These are phyloP conservation scores for Arabidopsis suecica DNA, from an alignment of 345 rosid genomes.

Conservation along the genomic window DNA sequence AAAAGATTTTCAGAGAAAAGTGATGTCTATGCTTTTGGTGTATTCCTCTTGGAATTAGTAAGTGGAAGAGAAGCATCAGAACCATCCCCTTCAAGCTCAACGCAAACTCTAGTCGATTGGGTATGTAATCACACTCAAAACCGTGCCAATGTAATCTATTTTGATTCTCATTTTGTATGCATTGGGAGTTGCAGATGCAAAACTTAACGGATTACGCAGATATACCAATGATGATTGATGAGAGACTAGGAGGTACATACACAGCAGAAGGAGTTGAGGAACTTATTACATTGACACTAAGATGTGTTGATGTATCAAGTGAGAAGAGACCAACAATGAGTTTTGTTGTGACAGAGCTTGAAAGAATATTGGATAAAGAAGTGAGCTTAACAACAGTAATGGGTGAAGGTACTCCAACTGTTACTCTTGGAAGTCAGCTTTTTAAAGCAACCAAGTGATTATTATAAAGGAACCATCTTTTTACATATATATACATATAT, in stretches of 20 bases:
- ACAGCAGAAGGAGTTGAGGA: slow-evolving; percentile 87
- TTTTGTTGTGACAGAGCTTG: slow-evolving; percentile 76
- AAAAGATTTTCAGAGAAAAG: slow-evolving; percentile 88
- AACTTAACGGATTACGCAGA: slow-evolving; percentile 53
- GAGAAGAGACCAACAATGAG: slow-evolving; percentile 82
- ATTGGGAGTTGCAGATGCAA: slow-evolving; percentile 60
- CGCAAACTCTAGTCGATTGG: slow-evolving; percentile 75
- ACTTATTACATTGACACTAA: slow-evolving; percentile 59
- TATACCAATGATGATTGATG: slow-evolving; percentile 63
- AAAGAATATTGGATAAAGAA: slow-evolving; percentile 77
- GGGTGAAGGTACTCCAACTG: slow-evolving; percentile 85
- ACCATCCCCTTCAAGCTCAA: slow-evolving; percentile 57
- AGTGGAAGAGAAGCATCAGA: slow-evolving; percentile 78
- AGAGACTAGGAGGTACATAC: slow-evolving; percentile 70
- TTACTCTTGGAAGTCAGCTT: slow-evolving; percentile 89
- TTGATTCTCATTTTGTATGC: slow-evolving; percentile 30
- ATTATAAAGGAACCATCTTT: slow-evolving; percentile 46
- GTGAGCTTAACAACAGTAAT: slow-evolving; percentile 78
- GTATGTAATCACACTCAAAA: slow-evolving; percentile 50
- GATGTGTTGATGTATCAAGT: slow-evolving; percentile 72
- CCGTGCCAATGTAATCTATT: slow-evolving; percentile 4
- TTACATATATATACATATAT: slow-evolving; percentile 37
- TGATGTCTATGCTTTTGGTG: slow-evolving; percentile 89
- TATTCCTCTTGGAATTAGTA: slow-evolving; percentile 85
- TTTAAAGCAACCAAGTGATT: slow-evolving; percentile 60